Base-by-base conservation (phyloP, 108 stramenopile species). In the Cyclotella baltica region DNA sequence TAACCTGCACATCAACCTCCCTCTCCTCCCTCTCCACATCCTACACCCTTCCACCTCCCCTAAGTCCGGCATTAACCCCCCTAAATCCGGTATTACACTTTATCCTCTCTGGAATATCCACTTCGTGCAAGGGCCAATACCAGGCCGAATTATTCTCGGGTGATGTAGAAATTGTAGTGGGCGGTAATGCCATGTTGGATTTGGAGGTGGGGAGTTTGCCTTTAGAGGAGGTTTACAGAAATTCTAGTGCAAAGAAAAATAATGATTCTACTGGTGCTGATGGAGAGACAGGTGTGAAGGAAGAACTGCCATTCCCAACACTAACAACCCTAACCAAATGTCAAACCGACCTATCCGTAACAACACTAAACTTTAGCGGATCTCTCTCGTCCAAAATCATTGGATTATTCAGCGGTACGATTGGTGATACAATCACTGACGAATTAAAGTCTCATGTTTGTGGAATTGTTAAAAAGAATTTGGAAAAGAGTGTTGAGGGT, bases 361-460 rank as follows among this genome's bases (percentile, higher is more conserved):
- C 47, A 23, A 75, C 76, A 46, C 40, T 93, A 13, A 67, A 88
- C 40, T 93, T 93, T 64, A 82, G 88, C 1, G 93, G 93, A 25
- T 81, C 80, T 62, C 56, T 77, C 6, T 88, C 89, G 11, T 89
- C 93, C 29, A 85, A 83, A 62, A 67, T 91, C 22, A 87, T 93
- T 35, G 77, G 83, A 30, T 65, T 89, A n/a, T 91, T 93, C 70
- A 80, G 83, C 2, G 78, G 72, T 29, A 43, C 73, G 9, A 93
- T 93, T 71, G 50, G 72, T n/a, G 51, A 72, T 0, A 76, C 77
- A 34, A 46, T 92, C 23, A 80, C 88, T 6, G 28, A 63, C n/a
- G 85, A 80, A 0, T 50, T 90, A 37, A 83, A 84, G 62, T 62
- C 76, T 0, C 65, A 87, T 63, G 35, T 86, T 5, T 90, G 92